These are phyloP conservation scores for Penicillium brasilianum DNA, from an alignment of 2,329 filamentous ascomycete genomes.

Conservation along the genomic window DNA sequence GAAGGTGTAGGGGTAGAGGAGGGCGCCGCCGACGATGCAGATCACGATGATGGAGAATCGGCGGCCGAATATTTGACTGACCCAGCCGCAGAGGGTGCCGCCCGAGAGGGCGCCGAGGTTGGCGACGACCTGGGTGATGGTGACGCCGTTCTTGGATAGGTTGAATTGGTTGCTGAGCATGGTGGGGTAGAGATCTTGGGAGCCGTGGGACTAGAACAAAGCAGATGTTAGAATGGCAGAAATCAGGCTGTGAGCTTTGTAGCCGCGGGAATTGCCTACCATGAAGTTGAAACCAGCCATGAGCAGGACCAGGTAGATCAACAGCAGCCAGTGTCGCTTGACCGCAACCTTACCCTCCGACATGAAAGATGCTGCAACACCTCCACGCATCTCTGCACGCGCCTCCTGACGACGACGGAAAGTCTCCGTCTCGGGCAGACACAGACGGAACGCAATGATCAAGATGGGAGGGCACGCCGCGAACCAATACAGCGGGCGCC, in stretches of 20 bases:
- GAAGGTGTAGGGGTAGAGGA: constrained; percentile 85
- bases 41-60: constrained; percentile 71
- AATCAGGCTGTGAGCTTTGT: no score
- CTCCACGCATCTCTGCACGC: constrained; percentile 61
- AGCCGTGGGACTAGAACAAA: constrained; percentile 65
- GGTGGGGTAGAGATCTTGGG: constrained; percentile 68
- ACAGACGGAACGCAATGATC: constrained; percentile 78
- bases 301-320: constrained; percentile 80
- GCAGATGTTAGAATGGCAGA: neutral
- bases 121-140: constrained; percentile 72
- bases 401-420: constrained; percentile 70
- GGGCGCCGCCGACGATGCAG: constrained; percentile 69
- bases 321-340: constrained; percentile 77
- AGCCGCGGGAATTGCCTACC: constrained; percentile 43
- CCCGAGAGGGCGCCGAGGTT: constrained; percentile 73
- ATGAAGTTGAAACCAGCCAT: constrained; percentile 95
- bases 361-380: constrained; percentile 70
- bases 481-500: constrained; percentile 90
- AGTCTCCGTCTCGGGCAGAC: constrained; percentile 77
- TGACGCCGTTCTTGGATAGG: constrained; percentile 63
- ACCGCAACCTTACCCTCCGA: constrained; percentile 78
- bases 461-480: constrained; percentile 78
- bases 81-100: constrained; percentile 70
- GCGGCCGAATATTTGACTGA: constrained; percentile 71
- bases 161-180: constrained; percentile 64